phyloP scores from a whole-genome alignment of 331 rosid species.

The Cydonia oblonga region DNA sequence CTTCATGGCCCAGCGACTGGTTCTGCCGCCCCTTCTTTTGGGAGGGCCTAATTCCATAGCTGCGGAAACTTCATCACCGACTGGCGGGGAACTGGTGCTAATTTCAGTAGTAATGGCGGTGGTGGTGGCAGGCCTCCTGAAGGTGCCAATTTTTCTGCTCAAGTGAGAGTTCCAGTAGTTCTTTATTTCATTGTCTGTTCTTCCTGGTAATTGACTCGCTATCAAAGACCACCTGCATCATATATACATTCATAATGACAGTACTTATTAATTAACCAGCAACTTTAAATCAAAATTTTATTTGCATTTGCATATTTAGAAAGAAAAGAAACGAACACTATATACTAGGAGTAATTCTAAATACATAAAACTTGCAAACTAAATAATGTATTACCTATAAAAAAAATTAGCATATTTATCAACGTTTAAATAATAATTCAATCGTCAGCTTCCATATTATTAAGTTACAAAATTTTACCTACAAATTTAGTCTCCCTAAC shows the following conservation, averaged over 20 bases:
- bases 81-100: neutral
- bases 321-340: neutral
- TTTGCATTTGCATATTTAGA: neutral
- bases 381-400: too few species aligned
- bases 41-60: neutral
- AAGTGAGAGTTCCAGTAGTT: constrained; percentile 81
- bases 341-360: too few species aligned
- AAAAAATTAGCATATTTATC: too few species aligned
- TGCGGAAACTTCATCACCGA: neutral
- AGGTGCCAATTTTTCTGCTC: constrained; percentile 46
- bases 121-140: constrained; percentile 9
- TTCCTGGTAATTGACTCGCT: constrained; percentile 64
- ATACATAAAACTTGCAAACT: too few species aligned
- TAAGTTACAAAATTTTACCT: too few species aligned
- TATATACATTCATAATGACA: neutral
- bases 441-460: too few species aligned
- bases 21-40: constrained; percentile 35
- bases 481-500: too few species aligned
- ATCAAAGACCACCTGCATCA: constrained; percentile 69
- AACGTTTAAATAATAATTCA: too few species aligned
- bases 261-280: neutral
- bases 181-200: constrained; percentile 88
- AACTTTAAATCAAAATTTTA: neutral
- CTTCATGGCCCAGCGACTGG: constrained; percentile 45
- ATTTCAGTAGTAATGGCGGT: neutral